Base-by-base conservation (phyloP, 352 stramenopile genomes). In the Saprolegnia parasitica region DNA sequence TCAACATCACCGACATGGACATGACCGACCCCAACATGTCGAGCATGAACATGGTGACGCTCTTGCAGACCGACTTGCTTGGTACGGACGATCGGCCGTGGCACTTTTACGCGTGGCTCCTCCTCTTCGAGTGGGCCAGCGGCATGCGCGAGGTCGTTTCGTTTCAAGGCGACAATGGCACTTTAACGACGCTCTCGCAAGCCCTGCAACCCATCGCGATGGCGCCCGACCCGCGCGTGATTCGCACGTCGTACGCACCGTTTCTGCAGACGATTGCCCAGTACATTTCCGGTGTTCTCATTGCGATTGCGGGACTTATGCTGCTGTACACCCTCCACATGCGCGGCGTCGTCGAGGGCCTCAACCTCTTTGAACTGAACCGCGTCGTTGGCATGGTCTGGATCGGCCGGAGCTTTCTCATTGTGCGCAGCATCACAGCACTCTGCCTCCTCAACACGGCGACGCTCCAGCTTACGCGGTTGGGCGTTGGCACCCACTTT, bases 341-440 rank as follows among this genome's bases (percentile, higher is more conserved):
- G 15, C 32, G 39, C 16, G 58, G 58, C 24, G 10, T n/a, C 40
- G 24, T 66, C 40, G 40, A 66, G 26, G 58, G 58, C 8, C 23
- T 54, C 15, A 29, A 26, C 32, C 24, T 67, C 15, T 32, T 55
- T 24, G n/a, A 67, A 1, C 21, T 66, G 5, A 67, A 66, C 40
- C 58, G 58, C 62, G 32, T 66, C n/a, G 58, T 66, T 3, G 58
- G 58, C 24, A 66, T 66, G 29, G 58, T 56, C 24, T 66, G 58
- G 58, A 56, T 66, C 29, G 58, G 58, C 16, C 40, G 58, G 8
- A 66, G 20, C 13, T 56, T 49, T 21, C n/a, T 67, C 20, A 21
- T 55, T 0, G 60, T 67, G 11, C 60, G 60, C 23, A 46, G 60
- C 21, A 57, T 67, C n/a, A 67, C 46, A 20, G 60, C 60, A 13